phyloP scores from a whole-genome alignment of 2,329 filamentous ascomycete genomes.

The Pseudogymnoascus pannorum region DNA sequence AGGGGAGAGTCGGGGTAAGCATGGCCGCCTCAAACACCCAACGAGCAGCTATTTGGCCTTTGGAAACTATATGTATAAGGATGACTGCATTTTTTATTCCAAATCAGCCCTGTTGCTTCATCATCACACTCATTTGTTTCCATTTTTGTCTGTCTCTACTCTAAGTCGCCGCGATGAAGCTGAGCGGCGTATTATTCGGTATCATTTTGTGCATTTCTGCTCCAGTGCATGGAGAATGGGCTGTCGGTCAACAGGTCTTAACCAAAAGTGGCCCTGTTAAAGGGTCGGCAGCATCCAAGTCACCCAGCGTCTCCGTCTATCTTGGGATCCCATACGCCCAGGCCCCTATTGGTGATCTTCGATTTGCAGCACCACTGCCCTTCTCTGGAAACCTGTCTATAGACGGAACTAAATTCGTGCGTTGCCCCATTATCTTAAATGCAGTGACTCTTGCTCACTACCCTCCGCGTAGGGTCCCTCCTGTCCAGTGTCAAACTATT shows the following conservation, averaged over 20 bases:
- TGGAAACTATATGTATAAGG: background rate
- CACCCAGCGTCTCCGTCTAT: slow-evolving; percentile 25
- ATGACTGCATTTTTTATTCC: background rate
- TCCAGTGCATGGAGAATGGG: background rate
- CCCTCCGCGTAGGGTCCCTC: background rate
- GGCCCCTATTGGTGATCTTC: slow-evolving; percentile 41
- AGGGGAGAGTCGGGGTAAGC: background rate
- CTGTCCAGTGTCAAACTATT: background rate
- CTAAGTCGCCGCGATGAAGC: background rate
- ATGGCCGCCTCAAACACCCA: background rate
- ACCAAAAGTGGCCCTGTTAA: slow-evolving; percentile 24
- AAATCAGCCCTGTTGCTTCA: background rate
- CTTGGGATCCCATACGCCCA: slow-evolving; percentile 45
- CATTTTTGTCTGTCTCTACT: background rate
- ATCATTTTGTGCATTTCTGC: background rate
- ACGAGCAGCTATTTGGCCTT: background rate
- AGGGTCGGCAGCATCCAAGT: slow-evolving; percentile 21
- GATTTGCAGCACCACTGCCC: slow-evolving; percentile 24
- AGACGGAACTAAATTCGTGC: background rate
- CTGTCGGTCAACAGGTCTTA: slow-evolving; percentile 22
- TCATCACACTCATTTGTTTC: background rate
- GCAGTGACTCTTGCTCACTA: background rate
- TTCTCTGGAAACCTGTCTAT: slow-evolving; percentile 10
- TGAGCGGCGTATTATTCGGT: background rate
- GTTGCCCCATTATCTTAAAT: slow-evolving; percentile 3